Conservation (phyloP, 768 basidiomycete species). For the Dentipellis sp. region DNA sequence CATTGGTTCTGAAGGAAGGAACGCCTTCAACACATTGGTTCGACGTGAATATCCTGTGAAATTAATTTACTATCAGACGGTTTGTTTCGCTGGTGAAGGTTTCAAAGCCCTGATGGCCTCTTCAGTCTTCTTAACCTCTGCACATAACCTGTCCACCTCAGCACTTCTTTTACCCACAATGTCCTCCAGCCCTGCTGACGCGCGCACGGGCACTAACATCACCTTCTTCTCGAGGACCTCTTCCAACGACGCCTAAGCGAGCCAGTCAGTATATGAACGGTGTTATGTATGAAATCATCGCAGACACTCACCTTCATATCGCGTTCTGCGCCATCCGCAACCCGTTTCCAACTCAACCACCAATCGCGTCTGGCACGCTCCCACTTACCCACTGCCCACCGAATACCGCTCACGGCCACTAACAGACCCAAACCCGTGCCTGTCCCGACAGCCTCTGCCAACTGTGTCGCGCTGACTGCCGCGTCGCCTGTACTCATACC, state of each 20-base stretch:
- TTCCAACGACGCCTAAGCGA: slow-evolving; percentile 5
- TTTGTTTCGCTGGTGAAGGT: no score
- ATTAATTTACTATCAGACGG: no score
- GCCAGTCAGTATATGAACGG: background rate
- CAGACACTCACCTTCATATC: slow-evolving; percentile 16
- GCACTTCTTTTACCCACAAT: slow-evolving; percentile 6
- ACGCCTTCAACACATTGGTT: no score
- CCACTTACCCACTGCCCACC: slow-evolving; percentile 20
- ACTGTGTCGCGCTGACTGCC: background rate
- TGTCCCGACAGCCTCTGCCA: background rate
- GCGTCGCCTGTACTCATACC: background rate
- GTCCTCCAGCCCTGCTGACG: slow-evolving; percentile 13
- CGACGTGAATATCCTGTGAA: no score
- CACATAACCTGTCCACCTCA: slow-evolving; percentile 5
- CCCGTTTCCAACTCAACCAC: slow-evolving; percentile 21
- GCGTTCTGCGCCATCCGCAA: slow-evolving; percentile 19
- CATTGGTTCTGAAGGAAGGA: no score
- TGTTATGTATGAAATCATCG: background rate
- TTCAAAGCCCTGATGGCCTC: no score
- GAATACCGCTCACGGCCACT: slow-evolving; percentile 9
- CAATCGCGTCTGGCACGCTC: slow-evolving; percentile 18
- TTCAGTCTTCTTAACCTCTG: no score
- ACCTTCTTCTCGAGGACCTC: slow-evolving; percentile 12
- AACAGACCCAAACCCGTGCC: background rate
- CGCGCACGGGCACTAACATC: slow-evolving; percentile 11